These are phyloP conservation scores for Starmerella asiatica DNA, from an alignment of 805 yeast species.

Conservation along the genomic window DNA sequence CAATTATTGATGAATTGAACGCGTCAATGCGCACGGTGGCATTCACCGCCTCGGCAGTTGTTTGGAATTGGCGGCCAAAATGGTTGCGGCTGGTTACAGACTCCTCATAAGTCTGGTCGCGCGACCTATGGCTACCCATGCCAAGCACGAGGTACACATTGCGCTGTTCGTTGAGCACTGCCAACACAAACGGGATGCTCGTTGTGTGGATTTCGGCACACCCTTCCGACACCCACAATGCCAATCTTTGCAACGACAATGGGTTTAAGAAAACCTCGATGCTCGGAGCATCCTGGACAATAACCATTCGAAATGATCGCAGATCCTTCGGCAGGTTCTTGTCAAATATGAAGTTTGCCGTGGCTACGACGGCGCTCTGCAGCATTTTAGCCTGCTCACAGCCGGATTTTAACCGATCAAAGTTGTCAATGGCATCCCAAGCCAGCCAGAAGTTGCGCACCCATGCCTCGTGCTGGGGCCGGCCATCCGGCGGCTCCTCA, in stretches of 20 bases:
- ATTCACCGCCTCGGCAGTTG: conserved; percentile 68
- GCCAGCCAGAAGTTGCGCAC: conserved; percentile 57
- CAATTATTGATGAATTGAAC: conserved; percentile 87
- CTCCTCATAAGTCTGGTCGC: conserved; percentile 23
- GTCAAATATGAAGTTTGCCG: conserved; percentile 83
- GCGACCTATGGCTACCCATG: conserved; percentile 67
- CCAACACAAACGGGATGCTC: conserved; percentile 69
- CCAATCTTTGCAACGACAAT: conserved; percentile 65
- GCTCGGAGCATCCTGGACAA: conserved; percentile 80
- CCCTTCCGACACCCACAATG: conserved; percentile 82
- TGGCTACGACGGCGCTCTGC: conserved; percentile 70
- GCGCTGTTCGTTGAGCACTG: conserved; percentile 58
- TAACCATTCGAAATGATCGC: conserved; percentile 70
- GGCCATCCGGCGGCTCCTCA: neutral
- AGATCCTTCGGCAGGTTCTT: conserved; percentile 66
- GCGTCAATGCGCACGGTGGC: conserved; percentile 87
- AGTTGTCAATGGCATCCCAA: conserved; percentile 46
- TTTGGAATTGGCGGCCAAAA: conserved; percentile 84
- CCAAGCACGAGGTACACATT: conserved; percentile 83
- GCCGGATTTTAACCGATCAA: conserved; percentile 51
- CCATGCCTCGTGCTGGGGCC: conserved; percentile 47
- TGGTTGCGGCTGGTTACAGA: conserved; percentile 36
- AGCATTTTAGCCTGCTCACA: conserved; percentile 68
- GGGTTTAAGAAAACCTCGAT: conserved; percentile 71
- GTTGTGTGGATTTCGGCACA: conserved; percentile 63